These are phyloP conservation scores for Catharanthus roseus DNA, from an alignment of 257 asterid species.

Conservation along the genomic window DNA sequence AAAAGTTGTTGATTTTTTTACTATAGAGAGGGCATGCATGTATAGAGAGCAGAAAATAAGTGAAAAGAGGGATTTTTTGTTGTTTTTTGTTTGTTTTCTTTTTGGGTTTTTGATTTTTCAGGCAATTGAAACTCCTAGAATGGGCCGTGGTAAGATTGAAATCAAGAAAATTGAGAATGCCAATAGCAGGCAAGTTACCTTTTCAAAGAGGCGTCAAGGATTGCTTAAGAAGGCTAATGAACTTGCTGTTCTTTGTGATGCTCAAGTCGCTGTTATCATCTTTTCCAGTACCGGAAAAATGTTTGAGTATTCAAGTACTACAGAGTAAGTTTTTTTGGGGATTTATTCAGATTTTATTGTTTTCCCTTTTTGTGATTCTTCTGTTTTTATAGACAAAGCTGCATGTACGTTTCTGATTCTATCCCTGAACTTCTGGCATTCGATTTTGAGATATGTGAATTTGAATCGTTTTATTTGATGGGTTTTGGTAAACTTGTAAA, in stretches of 20 bases:
- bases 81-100: constrained; percentile 8
- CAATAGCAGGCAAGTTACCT: constrained; percentile 70
- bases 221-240: constrained; percentile 72
- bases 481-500: background rate
- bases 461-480: background rate
- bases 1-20: background rate
- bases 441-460: background rate
- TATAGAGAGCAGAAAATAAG: background rate
- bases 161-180: constrained; percentile 75
- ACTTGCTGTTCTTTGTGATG: constrained; percentile 73
- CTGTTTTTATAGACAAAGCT: background rate
- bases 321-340: constrained; percentile 35
- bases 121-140: constrained; percentile 16
- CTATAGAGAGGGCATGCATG: background rate
- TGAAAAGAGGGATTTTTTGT: background rate
- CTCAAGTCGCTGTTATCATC: constrained; percentile 68
- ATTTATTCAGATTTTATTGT: too few species aligned
- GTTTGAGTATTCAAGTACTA: constrained; percentile 49
- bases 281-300: constrained; percentile 72
- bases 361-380: background rate
- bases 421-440: background rate
- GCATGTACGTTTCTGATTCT: constrained; percentile 25
- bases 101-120: constrained; percentile 19
- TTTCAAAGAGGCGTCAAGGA: constrained; percentile 68
- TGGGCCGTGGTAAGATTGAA: constrained; percentile 84